Percentiles rank a stretch among this genome's conserved stretches.
phyloP scores from a whole-genome alignment of 495 filamentous ascomycete genomes.

The Massariosphaeria phaeospora region DNA sequence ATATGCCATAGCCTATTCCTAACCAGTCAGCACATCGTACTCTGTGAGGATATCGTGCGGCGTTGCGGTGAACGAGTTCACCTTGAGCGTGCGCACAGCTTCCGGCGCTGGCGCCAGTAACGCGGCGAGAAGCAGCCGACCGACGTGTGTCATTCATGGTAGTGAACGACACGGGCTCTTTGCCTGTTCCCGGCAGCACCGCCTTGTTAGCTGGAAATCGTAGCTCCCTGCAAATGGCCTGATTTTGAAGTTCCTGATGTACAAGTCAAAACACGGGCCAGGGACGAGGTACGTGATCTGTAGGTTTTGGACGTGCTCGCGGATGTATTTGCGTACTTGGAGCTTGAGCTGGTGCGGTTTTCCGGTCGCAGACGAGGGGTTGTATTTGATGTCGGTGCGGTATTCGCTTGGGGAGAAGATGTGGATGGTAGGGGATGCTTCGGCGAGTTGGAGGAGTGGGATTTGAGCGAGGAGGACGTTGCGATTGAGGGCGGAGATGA shows the following conservation, averaged over 20 bases:
- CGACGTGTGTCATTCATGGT: constrained; percentile 65
- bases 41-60: constrained; percentile 58
- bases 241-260: constrained; percentile 44
- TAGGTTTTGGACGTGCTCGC: constrained; percentile 48
- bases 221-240: constrained; percentile 51
- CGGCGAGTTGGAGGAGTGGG: constrained; percentile 54
- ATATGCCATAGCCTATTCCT: constrained; percentile 51
- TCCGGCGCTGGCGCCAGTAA: constrained; percentile 52
- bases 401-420: constrained; percentile 71
- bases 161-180: constrained; percentile 57
- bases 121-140: constrained; percentile 57
- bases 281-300: constrained; percentile 65
- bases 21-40: constrained; percentile 60
- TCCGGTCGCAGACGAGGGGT: constrained; percentile 53
- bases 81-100: constrained; percentile 53
- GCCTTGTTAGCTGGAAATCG: constrained; percentile 53
- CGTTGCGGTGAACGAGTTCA: constrained; percentile 66
- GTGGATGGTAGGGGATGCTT: constrained; percentile 50
- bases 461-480: constrained; percentile 55
- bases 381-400: constrained; percentile 69
- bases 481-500: constrained; percentile 61
- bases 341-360: constrained; percentile 68
- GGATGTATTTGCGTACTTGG: constrained; percentile 55
- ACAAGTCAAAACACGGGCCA: constrained; percentile 66
- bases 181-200: constrained; percentile 53